phyloP scores from a whole-genome alignment of 345 rosid genomes.

The Gossypium stocksii region DNA sequence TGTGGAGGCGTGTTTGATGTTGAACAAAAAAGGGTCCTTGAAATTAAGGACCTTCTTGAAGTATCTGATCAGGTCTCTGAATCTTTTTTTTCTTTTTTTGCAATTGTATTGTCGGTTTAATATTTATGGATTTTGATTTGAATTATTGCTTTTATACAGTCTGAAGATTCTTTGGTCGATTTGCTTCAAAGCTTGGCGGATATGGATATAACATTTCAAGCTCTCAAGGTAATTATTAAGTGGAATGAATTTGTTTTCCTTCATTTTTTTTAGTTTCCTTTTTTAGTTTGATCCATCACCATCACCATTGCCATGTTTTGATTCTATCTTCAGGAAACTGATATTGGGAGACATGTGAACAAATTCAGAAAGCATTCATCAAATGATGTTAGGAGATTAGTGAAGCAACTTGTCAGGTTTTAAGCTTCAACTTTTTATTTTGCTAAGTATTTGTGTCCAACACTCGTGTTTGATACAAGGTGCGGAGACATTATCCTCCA shows the following conservation, averaged over 20 bases:
- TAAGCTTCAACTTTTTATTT: neutral
- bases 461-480: neutral
- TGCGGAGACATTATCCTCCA: too few relatives aligned
- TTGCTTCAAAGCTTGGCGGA: slow-evolving; percentile 93
- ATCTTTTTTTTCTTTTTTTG: neutral
- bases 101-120: slow-evolving; percentile 13
- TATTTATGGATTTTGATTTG: slow-evolving; percentile 13
- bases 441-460: neutral
- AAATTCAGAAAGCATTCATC: slow-evolving; percentile 51
- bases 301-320: neutral
- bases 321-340: slow-evolving; percentile 55
- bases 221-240: slow-evolving; percentile 66
- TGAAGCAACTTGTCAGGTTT: slow-evolving; percentile 63
- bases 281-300: neutral
- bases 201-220: slow-evolving; percentile 92
- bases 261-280: neutral
- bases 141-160: slow-evolving; percentile 36
- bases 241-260: slow-evolving; percentile 16
- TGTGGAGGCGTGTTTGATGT: slow-evolving; percentile 89
- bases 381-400: slow-evolving; percentile 53
- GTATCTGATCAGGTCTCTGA: slow-evolving; percentile 74
- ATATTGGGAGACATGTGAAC: slow-evolving; percentile 70
- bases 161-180: slow-evolving; percentile 80
- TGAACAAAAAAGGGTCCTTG: slow-evolving; percentile 56
- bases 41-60: slow-evolving; percentile 82